Conservation (phyloP, 108 stramenopile species). For the Cyclotella choctawhatcheeana region DNA sequence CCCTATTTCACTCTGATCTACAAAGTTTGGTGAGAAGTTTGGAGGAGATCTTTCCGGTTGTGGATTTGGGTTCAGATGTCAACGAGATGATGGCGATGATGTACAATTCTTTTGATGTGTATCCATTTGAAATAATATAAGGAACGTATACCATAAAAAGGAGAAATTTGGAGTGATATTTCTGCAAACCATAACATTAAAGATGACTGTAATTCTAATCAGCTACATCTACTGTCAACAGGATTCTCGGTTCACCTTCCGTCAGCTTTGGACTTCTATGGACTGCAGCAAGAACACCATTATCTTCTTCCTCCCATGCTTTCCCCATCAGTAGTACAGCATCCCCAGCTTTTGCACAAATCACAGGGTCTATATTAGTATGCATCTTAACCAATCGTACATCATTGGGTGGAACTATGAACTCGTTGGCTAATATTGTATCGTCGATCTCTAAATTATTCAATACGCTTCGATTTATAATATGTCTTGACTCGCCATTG, state of each 20-base stretch:
- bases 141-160: not conserved
- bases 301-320: constrained; percentile 43
- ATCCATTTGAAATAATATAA: constrained; percentile 41
- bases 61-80: constrained; percentile 73
- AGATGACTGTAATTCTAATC: constrained; percentile 23
- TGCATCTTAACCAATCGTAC: constrained; percentile 10
- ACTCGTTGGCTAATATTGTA: constrained; percentile 33
- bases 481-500: not conserved
- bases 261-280: constrained; percentile 57
- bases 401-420: constrained; percentile 22
- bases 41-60: constrained; percentile 65
- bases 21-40: constrained; percentile 52
- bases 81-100: constrained; percentile 83
- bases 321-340: constrained; percentile 58
- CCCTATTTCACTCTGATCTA: constrained; percentile 57
- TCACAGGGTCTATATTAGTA: constrained; percentile 16
- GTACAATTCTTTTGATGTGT: constrained; percentile 89
- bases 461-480: constrained; percentile 44
- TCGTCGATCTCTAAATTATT: constrained; percentile 52
- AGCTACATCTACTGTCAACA: constrained; percentile 63
- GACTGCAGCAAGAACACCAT: constrained; percentile 46
- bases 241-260: constrained; percentile 46
- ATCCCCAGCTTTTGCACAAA: constrained; percentile 48
- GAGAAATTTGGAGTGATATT: no score
- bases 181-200: no score